A percentile compares a stretch with the other conserved stretches of the same genome.
Evolutionary conservation across 2,329 filamentous ascomycete species (phyloP).

Genomic region (Bertia moriformis): DNA sequence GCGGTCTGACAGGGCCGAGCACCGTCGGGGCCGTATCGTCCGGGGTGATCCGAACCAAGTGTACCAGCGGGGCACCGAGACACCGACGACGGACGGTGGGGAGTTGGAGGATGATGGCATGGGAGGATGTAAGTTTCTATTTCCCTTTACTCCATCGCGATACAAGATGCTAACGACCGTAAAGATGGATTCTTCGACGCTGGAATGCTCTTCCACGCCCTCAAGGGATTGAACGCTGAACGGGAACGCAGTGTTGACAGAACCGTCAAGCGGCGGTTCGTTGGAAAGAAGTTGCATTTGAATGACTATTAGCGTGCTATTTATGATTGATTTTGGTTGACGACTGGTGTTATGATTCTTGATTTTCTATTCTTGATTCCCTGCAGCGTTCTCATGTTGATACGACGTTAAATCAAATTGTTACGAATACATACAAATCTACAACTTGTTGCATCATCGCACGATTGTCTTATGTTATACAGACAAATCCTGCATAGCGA

Average conservation of each 20-base stretch:
- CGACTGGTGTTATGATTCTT: no score
- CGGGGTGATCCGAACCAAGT: neutral
- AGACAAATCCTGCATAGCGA: no score
- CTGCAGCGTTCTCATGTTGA: no score
- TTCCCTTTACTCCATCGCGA: conserved; percentile 1
- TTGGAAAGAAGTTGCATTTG: neutral
- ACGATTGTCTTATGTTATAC: no score
- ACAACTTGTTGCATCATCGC: no score
- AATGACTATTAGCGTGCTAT: neutral
- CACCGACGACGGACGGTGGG: neutral
- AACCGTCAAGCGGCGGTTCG: neutral
- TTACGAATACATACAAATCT: no score
- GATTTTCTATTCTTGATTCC: no score
- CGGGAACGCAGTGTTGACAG: neutral
- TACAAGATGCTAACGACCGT: neutral
- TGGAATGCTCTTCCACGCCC: neutral
- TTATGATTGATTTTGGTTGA: no score
- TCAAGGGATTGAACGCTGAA: neutral
- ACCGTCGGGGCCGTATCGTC: neutral
- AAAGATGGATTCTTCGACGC: conserved; percentile 1
- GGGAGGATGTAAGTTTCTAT: conserved; percentile 1
- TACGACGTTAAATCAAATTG: no score
- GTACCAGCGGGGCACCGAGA: neutral
- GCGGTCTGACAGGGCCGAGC: neutral
- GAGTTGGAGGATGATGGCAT: conserved; percentile 1